Evolutionary conservation across 129 eudicot species (phyloP), one percentile per base, ranked within the genome.

Genomic region (Flaveria robusta): DNA sequence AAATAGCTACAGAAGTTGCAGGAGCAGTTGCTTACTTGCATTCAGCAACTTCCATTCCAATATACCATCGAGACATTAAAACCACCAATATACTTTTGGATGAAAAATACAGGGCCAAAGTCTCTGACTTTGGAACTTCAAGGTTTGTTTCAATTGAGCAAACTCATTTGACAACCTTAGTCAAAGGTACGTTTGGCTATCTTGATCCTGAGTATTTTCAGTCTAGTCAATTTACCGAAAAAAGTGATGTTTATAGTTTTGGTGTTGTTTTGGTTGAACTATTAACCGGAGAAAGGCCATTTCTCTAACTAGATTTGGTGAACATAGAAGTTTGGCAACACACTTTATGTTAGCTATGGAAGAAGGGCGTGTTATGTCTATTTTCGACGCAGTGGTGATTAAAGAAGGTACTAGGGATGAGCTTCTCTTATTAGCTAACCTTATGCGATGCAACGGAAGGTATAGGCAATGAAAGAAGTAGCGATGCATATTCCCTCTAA

Each of bases 11-110:
- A 7, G 82, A 70, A 24, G 60, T 76, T 76, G 78, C 81, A 8
- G 74, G 59, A 60, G 85, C 74, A 19, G 64, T 76, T 50, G 22
- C 78, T 62, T 82, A 76, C 74, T 70, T 76, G 59, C 81, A 76
- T 43, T 64, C 82, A 27, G 56, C 78, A 27, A 51, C 86, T 14
- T 39, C 65, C 12, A n/a, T 82, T 49, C 85, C 84, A 69, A 68
- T 81, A 58, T 75, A 81, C 16, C 84, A 74, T 26, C 55, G 81
- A 59, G 81, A 81, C 49, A 79, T 79, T 68, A 79, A 79, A 75
- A 71, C 83, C 45, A 62, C 77, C 2, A 78, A 77, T 52, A 77
- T 54, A 18, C 60, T 18, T 54, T 54, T 54, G 60, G 60, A 54
- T 54, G 60, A 54, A 18, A 54, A 54, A 7, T 18, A 7, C 60